Conservation (phyloP, 495 filamentous ascomycete genomes). For the Neohortaea acidophila region DNA sequence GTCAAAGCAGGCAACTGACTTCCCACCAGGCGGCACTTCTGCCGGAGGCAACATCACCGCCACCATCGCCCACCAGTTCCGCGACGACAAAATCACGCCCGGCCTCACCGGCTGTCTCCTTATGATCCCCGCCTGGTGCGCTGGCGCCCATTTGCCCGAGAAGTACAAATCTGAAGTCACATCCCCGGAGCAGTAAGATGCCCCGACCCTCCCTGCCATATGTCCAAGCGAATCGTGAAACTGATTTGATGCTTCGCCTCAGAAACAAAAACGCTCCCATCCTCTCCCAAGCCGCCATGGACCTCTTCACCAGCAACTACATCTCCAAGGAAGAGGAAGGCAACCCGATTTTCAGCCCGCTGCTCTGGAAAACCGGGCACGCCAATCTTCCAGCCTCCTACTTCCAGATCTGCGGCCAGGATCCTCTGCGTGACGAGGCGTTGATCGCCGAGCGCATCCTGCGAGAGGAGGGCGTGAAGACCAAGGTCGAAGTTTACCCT, state of each 20-base stretch:
- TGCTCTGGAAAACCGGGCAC: conserved; percentile 13
- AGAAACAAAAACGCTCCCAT: conserved; percentile 24
- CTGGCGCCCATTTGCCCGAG: conserved; percentile 15
- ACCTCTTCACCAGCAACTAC: conserved; percentile 14
- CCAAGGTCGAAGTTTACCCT: conserved; percentile 29
- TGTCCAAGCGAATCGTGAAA: no score
- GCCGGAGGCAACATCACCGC: conserved; percentile 35
- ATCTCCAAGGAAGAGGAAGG: conserved; percentile 4
- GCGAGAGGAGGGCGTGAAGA: conserved; percentile 25
- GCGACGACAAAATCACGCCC: conserved; percentile 31
- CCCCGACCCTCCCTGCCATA: no score
- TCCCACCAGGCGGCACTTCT: conserved; percentile 34
- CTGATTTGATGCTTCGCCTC: no score
- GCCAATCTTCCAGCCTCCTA: conserved; percentile 26
- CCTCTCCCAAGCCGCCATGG: conserved; percentile 10
- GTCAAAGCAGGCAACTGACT: no score
- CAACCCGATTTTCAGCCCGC: conserved; percentile 9
- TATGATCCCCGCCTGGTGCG: conserved; percentile 25
- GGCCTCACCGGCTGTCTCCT: conserved; percentile 33
- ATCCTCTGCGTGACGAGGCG: conserved; percentile 28
- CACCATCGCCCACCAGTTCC: conserved; percentile 28
- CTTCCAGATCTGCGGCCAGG: conserved; percentile 27
- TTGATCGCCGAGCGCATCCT: conserved; percentile 21
- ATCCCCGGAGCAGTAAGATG: conserved; percentile 30
- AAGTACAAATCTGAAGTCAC: conserved; percentile 25